Evolutionary conservation across 2,329 filamentous ascomycete species (phyloP).

Genomic region (Neofusicoccum sp.): DNA sequence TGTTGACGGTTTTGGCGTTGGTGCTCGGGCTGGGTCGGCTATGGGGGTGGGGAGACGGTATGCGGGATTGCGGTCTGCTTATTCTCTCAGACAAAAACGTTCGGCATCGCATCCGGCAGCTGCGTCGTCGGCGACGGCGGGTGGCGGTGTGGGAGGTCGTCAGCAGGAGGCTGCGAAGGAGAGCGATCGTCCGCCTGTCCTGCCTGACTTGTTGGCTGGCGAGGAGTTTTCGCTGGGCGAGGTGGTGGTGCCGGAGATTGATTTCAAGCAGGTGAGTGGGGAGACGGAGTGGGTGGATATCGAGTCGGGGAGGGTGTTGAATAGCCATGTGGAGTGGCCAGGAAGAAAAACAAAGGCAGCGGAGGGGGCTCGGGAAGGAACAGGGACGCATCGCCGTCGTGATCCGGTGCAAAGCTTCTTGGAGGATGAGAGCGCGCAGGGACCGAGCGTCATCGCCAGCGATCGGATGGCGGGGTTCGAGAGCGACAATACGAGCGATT

Average conservation of each 20-base stretch:
- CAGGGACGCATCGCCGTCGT: neutral
- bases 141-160: neutral
- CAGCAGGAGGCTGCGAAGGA: neutral
- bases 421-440: neutral
- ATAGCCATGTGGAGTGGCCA: too few relatives aligned
- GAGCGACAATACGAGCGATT: neutral
- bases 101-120: too few relatives aligned
- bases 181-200: neutral
- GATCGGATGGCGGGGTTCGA: neutral
- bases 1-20: too few relatives aligned
- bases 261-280: neutral
- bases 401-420: too few relatives aligned
- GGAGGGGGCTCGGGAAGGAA: neutral
- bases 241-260: neutral
- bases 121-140: neutral
- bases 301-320: neutral
- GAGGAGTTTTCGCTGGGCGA: neutral
- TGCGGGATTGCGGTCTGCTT: too few relatives aligned
- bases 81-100: too few relatives aligned
- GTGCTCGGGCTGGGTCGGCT: too few relatives aligned
- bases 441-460: neutral
- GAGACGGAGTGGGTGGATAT: neutral
- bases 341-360: neutral
- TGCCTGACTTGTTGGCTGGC: neutral
- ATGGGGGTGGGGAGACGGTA: too few relatives aligned